Conservation (phyloP, 257 asterid genomes). For the Cordia subcordata region DNA sequence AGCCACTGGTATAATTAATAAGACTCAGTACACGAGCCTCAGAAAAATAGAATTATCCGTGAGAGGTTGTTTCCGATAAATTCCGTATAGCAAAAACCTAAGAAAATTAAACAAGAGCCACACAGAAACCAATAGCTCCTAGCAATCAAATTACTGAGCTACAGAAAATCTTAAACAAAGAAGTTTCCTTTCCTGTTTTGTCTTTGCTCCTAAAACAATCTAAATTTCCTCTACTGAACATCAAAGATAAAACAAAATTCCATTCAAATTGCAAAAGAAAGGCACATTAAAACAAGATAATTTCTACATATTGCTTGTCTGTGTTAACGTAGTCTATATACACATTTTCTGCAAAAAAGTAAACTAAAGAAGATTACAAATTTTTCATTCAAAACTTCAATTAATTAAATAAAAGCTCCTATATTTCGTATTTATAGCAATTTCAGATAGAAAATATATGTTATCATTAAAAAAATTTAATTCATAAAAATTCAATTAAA, state of each 20-base stretch:
- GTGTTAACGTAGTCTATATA: no score
- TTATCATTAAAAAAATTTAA: background rate
- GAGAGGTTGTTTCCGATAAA: background rate
- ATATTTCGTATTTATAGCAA: background rate
- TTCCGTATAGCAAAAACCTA: no score
- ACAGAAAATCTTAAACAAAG: background rate
- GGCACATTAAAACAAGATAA: background rate
- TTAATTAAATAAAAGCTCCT: background rate
- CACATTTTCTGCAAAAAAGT: background rate
- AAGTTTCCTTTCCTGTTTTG: background rate
- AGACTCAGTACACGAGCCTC: background rate
- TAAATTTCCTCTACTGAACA: background rate
- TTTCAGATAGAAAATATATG: no score
- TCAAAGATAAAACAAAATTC: background rate
- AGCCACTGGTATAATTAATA: background rate
- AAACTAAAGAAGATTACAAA: background rate
- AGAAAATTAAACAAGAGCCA: no score
- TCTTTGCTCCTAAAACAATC: no score
- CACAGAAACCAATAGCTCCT: no score
- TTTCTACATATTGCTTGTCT: no score
- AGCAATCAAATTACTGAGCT: no score
- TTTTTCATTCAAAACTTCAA: background rate
- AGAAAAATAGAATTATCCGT: background rate
- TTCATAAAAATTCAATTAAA: background rate
- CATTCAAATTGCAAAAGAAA: background rate